Percentiles rank a stretch among this genome's conserved stretches.
These are phyloP conservation scores for Linum usitatissimum DNA, from an alignment of 345 rosid species.

Conservation along the genomic window DNA sequence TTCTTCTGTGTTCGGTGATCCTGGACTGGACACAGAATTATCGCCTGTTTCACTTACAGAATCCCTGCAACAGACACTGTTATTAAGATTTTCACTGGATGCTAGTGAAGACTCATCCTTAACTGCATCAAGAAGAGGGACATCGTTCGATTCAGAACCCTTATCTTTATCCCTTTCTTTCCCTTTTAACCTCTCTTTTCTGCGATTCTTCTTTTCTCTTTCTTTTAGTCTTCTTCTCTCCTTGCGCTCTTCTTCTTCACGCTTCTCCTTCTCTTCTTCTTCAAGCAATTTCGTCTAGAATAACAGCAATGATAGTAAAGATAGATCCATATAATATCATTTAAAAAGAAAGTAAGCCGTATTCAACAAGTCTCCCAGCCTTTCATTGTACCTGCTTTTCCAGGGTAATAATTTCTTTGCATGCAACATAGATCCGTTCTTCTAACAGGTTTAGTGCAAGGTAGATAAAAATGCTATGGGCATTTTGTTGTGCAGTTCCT, in stretches of 20 bases:
- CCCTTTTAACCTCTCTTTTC: constrained; percentile 87
- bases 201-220: constrained; percentile 80
- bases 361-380: neutral
- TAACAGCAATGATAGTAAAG: constrained; percentile 7
- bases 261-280: constrained; percentile 95
- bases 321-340: neutral
- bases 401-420: constrained; percentile 82
- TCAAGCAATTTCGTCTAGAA: constrained; percentile 71
- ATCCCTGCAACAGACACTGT: constrained; percentile 28
- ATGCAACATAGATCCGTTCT: constrained; percentile 88
- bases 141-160: constrained; percentile 26
- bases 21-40: constrained; percentile 38
- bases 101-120: constrained; percentile 34
- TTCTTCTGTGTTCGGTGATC: constrained; percentile 41
- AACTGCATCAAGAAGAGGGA: constrained; percentile 16
- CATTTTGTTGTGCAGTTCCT: constrained; percentile 95
- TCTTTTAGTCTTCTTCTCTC: constrained; percentile 84
- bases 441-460: constrained; percentile 75
- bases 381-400: constrained; percentile 69
- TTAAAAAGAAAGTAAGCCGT: neutral
- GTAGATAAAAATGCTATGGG: constrained; percentile 91
- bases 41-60: constrained; percentile 32
- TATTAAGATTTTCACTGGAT: constrained; percentile 35
- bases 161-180: constrained; percentile 71
- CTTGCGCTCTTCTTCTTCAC: constrained; percentile 87